Percentiles rank a stretch among this genome's conserved stretches.
These are phyloP conservation scores for Solanum habrochaites DNA, from an alignment of 257 asterid genomes.

Conservation along the genomic window DNA sequence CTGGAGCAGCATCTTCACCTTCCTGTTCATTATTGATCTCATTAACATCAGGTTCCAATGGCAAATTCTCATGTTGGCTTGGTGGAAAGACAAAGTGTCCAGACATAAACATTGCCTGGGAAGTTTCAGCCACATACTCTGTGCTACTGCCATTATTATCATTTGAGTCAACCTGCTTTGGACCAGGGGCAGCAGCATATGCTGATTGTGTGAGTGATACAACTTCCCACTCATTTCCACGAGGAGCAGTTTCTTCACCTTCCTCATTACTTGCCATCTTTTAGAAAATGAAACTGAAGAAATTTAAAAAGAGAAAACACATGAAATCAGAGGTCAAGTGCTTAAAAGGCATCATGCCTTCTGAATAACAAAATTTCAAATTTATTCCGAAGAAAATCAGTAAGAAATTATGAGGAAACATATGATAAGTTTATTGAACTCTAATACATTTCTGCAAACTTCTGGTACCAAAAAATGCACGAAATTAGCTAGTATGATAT, in stretches of 20 bases:
- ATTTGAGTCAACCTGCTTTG: conserved; percentile 18
- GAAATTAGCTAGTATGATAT: background rate
- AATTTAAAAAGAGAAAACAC: background rate
- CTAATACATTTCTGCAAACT: background rate
- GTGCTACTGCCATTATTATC: conserved; percentile 17
- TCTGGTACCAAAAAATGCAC: background rate
- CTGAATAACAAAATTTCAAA: background rate
- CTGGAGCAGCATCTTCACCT: conserved; percentile 14
- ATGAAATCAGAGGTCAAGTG: background rate
- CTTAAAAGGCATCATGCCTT: background rate
- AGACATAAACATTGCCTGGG: conserved; percentile 60
- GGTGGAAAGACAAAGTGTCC: conserved; percentile 81
- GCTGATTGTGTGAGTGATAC: conserved; percentile 76
- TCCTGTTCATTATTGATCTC: conserved; percentile 26
- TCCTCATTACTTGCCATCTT: conserved; percentile 51
- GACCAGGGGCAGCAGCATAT: conserved; percentile 72
- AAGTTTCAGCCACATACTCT: conserved; percentile 38
- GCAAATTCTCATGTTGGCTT: conserved; percentile 55
- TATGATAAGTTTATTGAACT: background rate
- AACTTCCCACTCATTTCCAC: conserved; percentile 89
- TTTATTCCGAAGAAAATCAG: background rate
- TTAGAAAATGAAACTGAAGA: background rate
- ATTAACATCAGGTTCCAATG: conserved; percentile 25
- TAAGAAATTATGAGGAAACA: background rate
- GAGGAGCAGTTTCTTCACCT: conserved; percentile 35